Conservation (phyloP, 495 filamentous ascomycete species). For the Pyrenopolyporus hunteri region DNA sequence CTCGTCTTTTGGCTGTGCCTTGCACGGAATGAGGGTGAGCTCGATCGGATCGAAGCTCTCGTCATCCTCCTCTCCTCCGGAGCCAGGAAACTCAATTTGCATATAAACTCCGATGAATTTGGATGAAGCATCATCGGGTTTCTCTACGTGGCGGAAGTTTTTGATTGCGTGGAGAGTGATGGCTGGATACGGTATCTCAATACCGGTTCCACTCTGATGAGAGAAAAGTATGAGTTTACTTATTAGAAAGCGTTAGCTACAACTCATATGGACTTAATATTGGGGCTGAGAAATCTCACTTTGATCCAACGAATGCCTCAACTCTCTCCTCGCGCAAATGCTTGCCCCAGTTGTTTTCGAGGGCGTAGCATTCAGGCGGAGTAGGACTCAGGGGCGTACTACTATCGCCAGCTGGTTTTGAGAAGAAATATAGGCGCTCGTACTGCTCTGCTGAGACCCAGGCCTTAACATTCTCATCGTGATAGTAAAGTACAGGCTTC, state of each 20-base stretch:
- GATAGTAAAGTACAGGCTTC: constrained; percentile 81
- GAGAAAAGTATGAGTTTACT: constrained; percentile 80
- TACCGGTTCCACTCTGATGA: constrained; percentile 60
- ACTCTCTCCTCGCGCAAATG: constrained; percentile 56
- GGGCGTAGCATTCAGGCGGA: constrained; percentile 41
- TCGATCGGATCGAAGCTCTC: constrained; percentile 74
- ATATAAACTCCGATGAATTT: constrained; percentile 66
- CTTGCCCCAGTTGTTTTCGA: constrained; percentile 44
- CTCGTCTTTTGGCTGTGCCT: constrained; percentile 15
- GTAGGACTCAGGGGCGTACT: constrained; percentile 41
- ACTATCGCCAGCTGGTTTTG: constrained; percentile 28
- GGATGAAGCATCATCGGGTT: constrained; percentile 29
- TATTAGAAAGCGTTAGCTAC: constrained; percentile 17
- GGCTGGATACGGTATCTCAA: constrained; percentile 84
- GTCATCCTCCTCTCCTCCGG: constrained; percentile 63
- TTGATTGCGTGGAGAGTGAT: constrained; percentile 91
- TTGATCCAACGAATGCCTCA: constrained; percentile 78
- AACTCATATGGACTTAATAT: background rate
- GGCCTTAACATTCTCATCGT: constrained; percentile 67
- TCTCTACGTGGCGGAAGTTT: constrained; percentile 52
- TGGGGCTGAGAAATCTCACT: constrained; percentile 55
- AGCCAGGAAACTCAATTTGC: constrained; percentile 70
- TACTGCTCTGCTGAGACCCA: constrained; percentile 51
- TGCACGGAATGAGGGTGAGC: constrained; percentile 71
- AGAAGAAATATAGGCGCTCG: constrained; percentile 59